Percentiles rank a stretch among this genome's conserved stretches.
Conservation (phyloP, 1,139 yeast species). For the Suhomyces bribrorum region DNA sequence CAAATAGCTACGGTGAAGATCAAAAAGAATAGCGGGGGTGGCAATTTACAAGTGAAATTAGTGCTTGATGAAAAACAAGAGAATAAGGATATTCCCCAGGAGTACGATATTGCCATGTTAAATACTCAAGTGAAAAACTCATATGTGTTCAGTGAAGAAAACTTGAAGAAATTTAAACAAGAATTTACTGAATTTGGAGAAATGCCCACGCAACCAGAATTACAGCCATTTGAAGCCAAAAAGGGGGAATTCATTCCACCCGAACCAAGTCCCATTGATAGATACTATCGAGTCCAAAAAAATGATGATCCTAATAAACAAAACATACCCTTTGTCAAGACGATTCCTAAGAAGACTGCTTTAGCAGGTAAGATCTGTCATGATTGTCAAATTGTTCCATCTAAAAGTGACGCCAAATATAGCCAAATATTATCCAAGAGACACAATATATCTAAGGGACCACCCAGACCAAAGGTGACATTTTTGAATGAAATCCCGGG, state of each 20-base stretch:
- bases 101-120: slow-evolving; percentile 76
- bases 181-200: slow-evolving; percentile 52
- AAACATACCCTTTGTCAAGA: slow-evolving; percentile 70
- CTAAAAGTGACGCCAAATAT: slow-evolving; percentile 70
- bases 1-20: slow-evolving; percentile 82
- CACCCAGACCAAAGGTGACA: slow-evolving; percentile 70
- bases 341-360: slow-evolving; percentile 84
- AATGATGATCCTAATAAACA: slow-evolving; percentile 36
- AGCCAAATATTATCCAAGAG: slow-evolving; percentile 48
- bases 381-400: slow-evolving; percentile 87
- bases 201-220: slow-evolving; percentile 51
- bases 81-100: slow-evolving; percentile 66
- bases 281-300: slow-evolving; percentile 34
- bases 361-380: slow-evolving; percentile 86
- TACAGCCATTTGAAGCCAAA: slow-evolving; percentile 36
- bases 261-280: slow-evolving; percentile 17
- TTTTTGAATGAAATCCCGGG: slow-evolving; percentile 84
- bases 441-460: slow-evolving; percentile 46
- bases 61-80: slow-evolving; percentile 46
- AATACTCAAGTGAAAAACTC: slow-evolving; percentile 82
- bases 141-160: slow-evolving; percentile 88
- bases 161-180: slow-evolving; percentile 66
- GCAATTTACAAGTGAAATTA: slow-evolving; percentile 58
- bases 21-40: slow-evolving; percentile 42
- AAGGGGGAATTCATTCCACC: slow-evolving; percentile 19